Conservation (phyloP, 78 protist genomes). For the Goniomonas avonlea region DNA sequence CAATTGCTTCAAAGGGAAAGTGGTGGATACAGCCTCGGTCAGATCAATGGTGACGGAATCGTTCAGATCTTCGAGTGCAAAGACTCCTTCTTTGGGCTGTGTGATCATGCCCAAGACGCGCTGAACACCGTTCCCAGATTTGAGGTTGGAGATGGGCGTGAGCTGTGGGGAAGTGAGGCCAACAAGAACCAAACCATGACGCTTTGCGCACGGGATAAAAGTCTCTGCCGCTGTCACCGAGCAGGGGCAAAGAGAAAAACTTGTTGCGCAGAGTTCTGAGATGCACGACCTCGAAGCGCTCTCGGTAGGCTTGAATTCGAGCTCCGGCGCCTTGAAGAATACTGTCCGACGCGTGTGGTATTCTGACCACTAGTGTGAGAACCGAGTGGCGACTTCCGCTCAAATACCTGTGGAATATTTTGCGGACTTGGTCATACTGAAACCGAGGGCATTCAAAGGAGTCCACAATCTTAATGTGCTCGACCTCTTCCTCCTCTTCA, state of each 20-base stretch:
- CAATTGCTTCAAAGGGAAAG: no score
- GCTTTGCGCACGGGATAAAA: no score
- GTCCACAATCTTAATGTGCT: background rate
- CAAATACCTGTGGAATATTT: background rate
- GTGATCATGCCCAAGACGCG: background rate
- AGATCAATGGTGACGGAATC: background rate
- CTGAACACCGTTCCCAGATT: no score
- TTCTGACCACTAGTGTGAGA: no score
- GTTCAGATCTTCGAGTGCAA: background rate
- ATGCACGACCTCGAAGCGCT: background rate
- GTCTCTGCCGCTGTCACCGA: no score
- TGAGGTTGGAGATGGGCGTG: no score
- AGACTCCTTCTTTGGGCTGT: constrained; percentile 5
- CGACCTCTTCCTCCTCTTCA: background rate
- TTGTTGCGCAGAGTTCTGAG: background rate
- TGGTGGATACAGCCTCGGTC: background rate
- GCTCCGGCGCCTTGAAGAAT: background rate
- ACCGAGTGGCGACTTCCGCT: background rate
- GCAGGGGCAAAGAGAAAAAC: no score
- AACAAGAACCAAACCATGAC: no score
- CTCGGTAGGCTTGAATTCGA: background rate
- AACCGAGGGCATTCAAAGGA: background rate
- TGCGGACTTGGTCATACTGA: background rate
- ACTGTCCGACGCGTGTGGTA: no score
- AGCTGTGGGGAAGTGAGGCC: no score